These are phyloP conservation scores for Citrus sp. DNA, from an alignment of 345 rosid species.

Conservation along the genomic window DNA sequence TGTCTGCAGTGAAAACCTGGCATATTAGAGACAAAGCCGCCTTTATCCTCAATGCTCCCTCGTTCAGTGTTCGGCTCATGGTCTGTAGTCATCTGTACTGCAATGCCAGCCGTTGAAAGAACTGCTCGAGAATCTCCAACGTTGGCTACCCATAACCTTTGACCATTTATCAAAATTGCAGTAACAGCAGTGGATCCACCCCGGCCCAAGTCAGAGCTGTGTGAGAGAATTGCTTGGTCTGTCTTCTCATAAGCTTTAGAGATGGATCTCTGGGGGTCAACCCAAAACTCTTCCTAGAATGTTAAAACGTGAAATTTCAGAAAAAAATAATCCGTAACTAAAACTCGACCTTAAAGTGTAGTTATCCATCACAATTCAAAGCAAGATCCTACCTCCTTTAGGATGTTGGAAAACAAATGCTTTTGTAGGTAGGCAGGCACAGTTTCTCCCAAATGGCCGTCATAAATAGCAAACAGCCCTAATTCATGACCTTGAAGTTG, in stretches of 20 bases:
- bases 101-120: constrained; percentile 53
- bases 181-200: constrained; percentile 87
- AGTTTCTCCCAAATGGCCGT: constrained; percentile 69
- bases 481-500: constrained; percentile 48
- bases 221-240: constrained; percentile 59
- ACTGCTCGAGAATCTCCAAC: constrained; percentile 72
- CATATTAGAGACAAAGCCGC: constrained; percentile 78
- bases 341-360: constrained; percentile 7
- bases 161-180: constrained; percentile 55
- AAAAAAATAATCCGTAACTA: constrained; percentile 1
- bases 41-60: constrained; percentile 58
- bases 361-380: constrained; percentile 8
- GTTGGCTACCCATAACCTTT: constrained; percentile 58
- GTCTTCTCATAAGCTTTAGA: constrained; percentile 65
- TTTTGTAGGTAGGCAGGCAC: constrained; percentile 68
- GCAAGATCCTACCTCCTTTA: constrained; percentile 49
- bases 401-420: constrained; percentile 60
- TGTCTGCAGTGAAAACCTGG: constrained; percentile 42
- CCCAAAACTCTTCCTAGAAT: constrained; percentile 62
- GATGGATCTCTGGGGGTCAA: constrained; percentile 54
- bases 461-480: constrained; percentile 73
- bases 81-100: constrained; percentile 52
- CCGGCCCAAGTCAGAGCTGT: constrained; percentile 55
- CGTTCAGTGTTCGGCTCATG: constrained; percentile 74
- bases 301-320: constrained; percentile 9